Percentiles rank a stretch among this genome's conserved stretches.
Conservation (phyloP, 176 grass and related monocot species). For the Melocanna baccifera region DNA sequence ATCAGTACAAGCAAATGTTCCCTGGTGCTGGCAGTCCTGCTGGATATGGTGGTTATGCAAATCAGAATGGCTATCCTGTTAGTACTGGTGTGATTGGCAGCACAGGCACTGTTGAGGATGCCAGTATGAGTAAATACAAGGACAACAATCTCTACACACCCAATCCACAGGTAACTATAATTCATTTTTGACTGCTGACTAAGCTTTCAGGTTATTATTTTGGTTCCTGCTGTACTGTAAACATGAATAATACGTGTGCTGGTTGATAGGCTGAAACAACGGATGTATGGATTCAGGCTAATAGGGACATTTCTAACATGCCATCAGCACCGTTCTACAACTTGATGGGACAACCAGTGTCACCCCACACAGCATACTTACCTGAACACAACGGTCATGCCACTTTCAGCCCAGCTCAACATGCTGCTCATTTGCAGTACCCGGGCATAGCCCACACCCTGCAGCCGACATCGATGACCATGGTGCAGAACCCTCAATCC, state of each 20-base stretch:
- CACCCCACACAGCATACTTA: constrained; percentile 55
- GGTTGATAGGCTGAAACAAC: constrained; percentile 45
- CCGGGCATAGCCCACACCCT: constrained; percentile 33
- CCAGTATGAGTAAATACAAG: constrained; percentile 49
- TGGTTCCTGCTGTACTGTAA: background rate
- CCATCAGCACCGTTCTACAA: constrained; percentile 47
- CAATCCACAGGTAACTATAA: constrained; percentile 45
- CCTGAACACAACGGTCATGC: constrained; percentile 45
- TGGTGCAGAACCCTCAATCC: constrained; percentile 47
- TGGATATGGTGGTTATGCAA: constrained; percentile 48
- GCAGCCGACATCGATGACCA: constrained; percentile 46
- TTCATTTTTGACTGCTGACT: background rate
- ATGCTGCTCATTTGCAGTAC: constrained; percentile 55
- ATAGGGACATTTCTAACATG: constrained; percentile 44
- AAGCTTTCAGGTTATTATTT: background rate
- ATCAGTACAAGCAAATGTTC: constrained; percentile 58
- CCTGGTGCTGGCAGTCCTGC: constrained; percentile 30
- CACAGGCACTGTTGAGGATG: constrained; percentile 38
- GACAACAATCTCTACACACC: constrained; percentile 49
- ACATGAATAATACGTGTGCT: background rate
- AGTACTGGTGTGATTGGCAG: constrained; percentile 40
- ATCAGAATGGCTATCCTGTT: constrained; percentile 52
- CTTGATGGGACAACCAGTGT: constrained; percentile 47
- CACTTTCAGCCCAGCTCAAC: constrained; percentile 45
- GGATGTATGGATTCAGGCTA: constrained; percentile 55